Percentiles rank a stretch among this genome's conserved stretches.
Evolutionary conservation across 371 early-diverging fungal species (phyloP).

Genomic region (Nematocida sp.): DNA sequence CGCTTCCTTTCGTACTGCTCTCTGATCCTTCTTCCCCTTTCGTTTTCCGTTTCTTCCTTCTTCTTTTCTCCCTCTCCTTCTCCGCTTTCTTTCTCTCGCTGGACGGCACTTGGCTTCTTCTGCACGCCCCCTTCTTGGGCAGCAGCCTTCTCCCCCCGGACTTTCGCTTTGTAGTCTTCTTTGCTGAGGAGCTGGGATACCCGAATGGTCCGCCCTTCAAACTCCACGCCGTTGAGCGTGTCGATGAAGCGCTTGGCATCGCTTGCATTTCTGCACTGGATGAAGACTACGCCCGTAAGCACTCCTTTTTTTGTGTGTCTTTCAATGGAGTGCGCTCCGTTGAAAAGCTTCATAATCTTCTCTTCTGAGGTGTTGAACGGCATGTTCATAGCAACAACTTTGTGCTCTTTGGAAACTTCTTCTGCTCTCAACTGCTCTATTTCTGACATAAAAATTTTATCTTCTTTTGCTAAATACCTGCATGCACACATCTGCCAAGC

Average conservation of each 20-base stretch:
- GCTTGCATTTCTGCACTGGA: slow-evolving; percentile 32
- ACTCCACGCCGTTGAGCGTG: slow-evolving; percentile 3
- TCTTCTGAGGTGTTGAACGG: slow-evolving; percentile 38
- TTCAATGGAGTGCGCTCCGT: slow-evolving; percentile 25
- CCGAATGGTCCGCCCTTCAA: slow-evolving; percentile 15
- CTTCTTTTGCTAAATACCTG: not conserved
- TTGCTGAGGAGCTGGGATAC: slow-evolving; percentile 24
- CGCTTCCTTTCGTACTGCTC: slow-evolving; percentile 20
- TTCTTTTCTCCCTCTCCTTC: too few species aligned
- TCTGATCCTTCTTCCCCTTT: slow-evolving; percentile 18
- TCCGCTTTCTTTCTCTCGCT: not conserved
- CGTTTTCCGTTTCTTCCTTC: slow-evolving; percentile 1
- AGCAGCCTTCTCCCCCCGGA: not conserved
- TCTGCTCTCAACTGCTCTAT: not conserved
- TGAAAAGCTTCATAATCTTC: slow-evolving; percentile 31
- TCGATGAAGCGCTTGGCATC: slow-evolving; percentile 46
- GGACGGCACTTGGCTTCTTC: not conserved
- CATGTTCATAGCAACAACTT: slow-evolving; percentile 41
- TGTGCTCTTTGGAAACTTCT: not conserved
- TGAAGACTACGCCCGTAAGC: slow-evolving; percentile 38
- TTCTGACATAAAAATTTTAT: slow-evolving; percentile 37
- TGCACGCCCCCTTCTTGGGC: not conserved
- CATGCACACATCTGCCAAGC: not conserved
- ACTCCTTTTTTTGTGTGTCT: slow-evolving; percentile 43
- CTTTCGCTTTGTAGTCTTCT: slow-evolving; percentile 35